A percentile compares a stretch with the other conserved stretches of the same genome.
Evolutionary conservation across 2,329 filamentous ascomycete genomes (phyloP).

Genomic region (Byssochlamys sp.): DNA sequence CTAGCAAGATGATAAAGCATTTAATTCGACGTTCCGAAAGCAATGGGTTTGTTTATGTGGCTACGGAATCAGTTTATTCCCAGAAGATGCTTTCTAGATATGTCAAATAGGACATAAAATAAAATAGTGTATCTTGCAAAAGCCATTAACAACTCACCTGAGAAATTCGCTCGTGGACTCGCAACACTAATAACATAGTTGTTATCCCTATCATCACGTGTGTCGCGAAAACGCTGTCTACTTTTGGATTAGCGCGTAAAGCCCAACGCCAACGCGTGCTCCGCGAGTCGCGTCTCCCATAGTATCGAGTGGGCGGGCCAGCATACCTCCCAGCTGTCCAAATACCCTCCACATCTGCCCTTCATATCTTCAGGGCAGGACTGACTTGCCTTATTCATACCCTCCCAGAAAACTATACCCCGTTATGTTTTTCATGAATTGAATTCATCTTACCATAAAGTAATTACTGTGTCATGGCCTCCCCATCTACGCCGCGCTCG

Average conservation of each 20-base stretch:
- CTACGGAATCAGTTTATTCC: not conserved
- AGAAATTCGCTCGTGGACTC: not conserved
- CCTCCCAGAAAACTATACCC: not conserved
- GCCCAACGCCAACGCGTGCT: not conserved
- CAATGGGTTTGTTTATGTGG: not conserved
- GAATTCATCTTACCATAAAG: not conserved
- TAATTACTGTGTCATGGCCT: slow-evolving; percentile 15
- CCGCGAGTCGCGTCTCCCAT: not conserved
- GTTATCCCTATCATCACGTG: not conserved
- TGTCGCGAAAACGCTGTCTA: not conserved
- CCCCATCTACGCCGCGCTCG: slow-evolving; percentile 24
- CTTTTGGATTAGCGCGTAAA: not conserved
- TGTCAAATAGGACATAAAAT: not conserved
- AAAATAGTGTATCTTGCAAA: not conserved
- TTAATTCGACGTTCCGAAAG: not conserved
- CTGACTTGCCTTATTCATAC: not conserved
- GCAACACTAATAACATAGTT: not conserved
- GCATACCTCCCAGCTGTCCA: not conserved
- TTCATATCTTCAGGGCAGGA: not conserved
- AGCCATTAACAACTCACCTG: not conserved
- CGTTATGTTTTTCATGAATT: not conserved
- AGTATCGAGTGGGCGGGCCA: not conserved
- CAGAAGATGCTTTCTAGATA: not conserved
- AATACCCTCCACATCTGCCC: not conserved
- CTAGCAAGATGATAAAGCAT: not conserved